Percentiles rank a stretch among this genome's conserved stretches.
Conservation (phyloP, 805 yeast genomes). For the Tanozyma kutaoensis region DNA sequence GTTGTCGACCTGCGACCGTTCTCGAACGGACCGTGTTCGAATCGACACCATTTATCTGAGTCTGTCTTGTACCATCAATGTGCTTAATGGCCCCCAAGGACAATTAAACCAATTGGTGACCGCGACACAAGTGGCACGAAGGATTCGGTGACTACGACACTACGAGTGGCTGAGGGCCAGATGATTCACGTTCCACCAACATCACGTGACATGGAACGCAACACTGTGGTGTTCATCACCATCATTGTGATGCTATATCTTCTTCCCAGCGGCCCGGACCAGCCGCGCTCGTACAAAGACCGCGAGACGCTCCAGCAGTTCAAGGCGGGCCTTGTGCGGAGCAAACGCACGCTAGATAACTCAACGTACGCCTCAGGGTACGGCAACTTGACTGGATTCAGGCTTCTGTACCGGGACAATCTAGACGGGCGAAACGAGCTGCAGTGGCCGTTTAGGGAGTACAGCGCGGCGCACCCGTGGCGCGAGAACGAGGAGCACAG, state of each 20-base stretch:
- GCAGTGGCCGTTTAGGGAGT: constrained; percentile 46
- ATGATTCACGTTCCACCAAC: too few species aligned
- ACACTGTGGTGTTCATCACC: constrained; percentile 17
- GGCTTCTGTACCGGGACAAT: constrained; percentile 49
- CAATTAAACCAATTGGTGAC: too few species aligned
- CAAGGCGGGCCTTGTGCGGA: constrained; percentile 9
- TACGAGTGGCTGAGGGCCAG: too few species aligned
- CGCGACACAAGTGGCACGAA: too few species aligned
- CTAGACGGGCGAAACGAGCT: constrained; percentile 28
- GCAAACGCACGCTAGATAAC: constrained; percentile 14
- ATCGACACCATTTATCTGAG: too few species aligned
- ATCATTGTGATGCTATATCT: constrained; percentile 18
- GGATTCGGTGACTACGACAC: too few species aligned
- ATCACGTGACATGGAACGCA: constrained; percentile 22
- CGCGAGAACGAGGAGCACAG: constrained; percentile 37
- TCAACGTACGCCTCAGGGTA: constrained; percentile 39
- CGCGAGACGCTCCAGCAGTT: constrained; percentile 12
- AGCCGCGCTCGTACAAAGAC: constrained; percentile 13
- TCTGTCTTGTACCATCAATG: too few species aligned
- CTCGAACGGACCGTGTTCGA: too few species aligned
- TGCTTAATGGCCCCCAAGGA: too few species aligned
- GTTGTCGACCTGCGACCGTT: too few species aligned
- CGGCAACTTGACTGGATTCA: constrained; percentile 65
- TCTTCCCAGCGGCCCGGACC: constrained; percentile 16
- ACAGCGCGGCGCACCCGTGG: constrained; percentile 27